Base-by-base conservation (phyloP, 2,329 filamentous ascomycete species). In the Aspergillus hiratsukae region DNA sequence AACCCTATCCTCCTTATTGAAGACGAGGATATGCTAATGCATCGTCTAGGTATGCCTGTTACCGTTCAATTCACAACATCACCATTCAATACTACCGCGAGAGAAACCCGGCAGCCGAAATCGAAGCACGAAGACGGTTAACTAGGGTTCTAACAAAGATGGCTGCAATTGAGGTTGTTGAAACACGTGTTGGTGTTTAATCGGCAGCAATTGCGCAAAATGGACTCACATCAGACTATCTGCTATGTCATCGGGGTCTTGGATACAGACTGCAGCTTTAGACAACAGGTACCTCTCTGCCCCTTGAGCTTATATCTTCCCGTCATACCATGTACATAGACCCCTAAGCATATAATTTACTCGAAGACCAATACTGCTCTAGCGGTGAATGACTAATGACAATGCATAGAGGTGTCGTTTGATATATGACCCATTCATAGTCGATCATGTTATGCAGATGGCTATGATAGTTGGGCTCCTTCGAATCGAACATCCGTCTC, bases 31-130 rank as follows among this genome's bases (percentile, higher is more conserved):
- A 45, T 57, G 35, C 48, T 50, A 11, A 48, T 19, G 11, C 41
- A 10, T 29, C 11, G 54, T 14, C 5, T 53, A 76, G 74, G 23
- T 76, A 76, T 60, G 65, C 71, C 14, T 75, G 73, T 55, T 76
- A 75, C 52, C 72, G 70, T 48, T 63, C 69, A 28, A 63, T 76
- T 11, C 68, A 69, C 53, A 66, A 61, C 37, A 71, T 76, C 50
- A 71, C 71, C 3, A 63, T 71, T 35, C 73, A 75, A 52, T 76
- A 75, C 52, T 76, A 75, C 57, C 73, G 72, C 54, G 66, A 67
- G 41, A 65, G 66, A 53, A 64, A 73, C 37, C 69, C 71, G 51
- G 56, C 64, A n/a, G 66, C 64, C 37, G 74, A 76, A 54, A 72
- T 75, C 51, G 61, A 69, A 48, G 71, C 70, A 17, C 71, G 74